Evolutionary conservation across 108 stramenopile species (phyloP).

Genomic region (Epipyxis sp.): DNA sequence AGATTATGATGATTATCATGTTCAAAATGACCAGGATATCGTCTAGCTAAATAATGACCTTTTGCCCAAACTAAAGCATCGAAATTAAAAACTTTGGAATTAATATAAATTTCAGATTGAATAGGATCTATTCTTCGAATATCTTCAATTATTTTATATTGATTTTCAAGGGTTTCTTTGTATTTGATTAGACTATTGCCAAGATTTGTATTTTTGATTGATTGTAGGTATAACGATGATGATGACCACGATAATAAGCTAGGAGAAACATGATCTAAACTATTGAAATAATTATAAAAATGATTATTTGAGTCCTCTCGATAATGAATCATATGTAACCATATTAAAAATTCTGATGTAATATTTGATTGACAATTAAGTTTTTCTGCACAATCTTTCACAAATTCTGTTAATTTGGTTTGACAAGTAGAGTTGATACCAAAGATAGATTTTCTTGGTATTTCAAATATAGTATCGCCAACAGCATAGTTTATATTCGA

Average conservation of each 20-base stretch:
- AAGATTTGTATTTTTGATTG: not conserved
- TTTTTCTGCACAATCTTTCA: not conserved
- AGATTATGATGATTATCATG: not conserved
- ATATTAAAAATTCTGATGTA: not conserved
- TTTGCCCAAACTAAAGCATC: not conserved
- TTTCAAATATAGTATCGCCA: not conserved
- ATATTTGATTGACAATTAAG: not conserved
- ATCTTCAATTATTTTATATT: not conserved
- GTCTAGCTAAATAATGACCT: slow-evolving; percentile 9
- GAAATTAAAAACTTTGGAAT: not conserved
- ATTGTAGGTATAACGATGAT: not conserved
- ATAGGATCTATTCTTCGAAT: not conserved
- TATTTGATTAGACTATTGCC: not conserved
- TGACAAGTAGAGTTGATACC: not conserved
- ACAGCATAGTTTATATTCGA: not conserved
- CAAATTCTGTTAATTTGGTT: not conserved
- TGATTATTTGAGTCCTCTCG: not conserved
- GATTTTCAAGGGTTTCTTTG: not conserved
- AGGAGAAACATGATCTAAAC: not conserved
- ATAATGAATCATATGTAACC: not conserved
- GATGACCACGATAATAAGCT: not conserved
- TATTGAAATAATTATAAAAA: not conserved
- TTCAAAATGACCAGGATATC: slow-evolving; percentile 9
- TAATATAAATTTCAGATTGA: not conserved
- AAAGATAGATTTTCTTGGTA: not conserved